Base-by-base conservation (phyloP, 2,329 filamentous ascomycete species). In the Diaporthe sp. region DNA sequence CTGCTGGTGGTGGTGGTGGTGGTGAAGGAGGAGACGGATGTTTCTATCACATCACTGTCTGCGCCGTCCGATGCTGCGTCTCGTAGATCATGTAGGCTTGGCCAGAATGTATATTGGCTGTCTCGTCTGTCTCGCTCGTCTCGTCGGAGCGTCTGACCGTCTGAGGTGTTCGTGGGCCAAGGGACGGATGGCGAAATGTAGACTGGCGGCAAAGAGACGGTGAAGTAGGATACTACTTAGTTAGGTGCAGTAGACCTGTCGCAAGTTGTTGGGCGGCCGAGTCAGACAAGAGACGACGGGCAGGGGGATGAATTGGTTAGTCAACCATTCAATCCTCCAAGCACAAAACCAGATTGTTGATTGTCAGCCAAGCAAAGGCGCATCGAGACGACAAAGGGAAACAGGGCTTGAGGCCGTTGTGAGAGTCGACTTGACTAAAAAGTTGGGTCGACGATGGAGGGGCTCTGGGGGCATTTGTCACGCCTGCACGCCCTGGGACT, bases 351-450 rank as follows among this genome's bases (percentile, higher is more conserved):
- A 42, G 22, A 30, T 8, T 25, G 57, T 25, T 19, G 22, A 9
- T 25, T 15, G 57, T 60, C 57, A 52, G 38, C 69, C 69, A 71
- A 71, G 55, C 22, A 71, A 60, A 50, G 40, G 30, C 38, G 55
- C 55, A 52, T 47, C 54, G 45, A 71, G 13, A 70, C 52, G 47
- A 58, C 28, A 9, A 45, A n/a, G 52, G 52, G 30, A 47, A 61
- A 61, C 38, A 61, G 38, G 38, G n/a, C n/a, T 10, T 33, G 45
- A 52, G 19, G 52, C 42, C 30, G 35, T 55, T 38, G 66, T 28
- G 33, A 15, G 25, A 38, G 47, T 15, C 15, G n/a, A 33, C 40
- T 50, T 66, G 61, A 66, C 61, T 66, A 66, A 66, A 66, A 66
- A 66, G 61, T 66, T 50, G 61, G 60, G 60, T 33, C 60, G 60